These are phyloP conservation scores for Lepidopterella palustris DNA, from an alignment of 495 filamentous ascomycete species.

Conservation along the genomic window DNA sequence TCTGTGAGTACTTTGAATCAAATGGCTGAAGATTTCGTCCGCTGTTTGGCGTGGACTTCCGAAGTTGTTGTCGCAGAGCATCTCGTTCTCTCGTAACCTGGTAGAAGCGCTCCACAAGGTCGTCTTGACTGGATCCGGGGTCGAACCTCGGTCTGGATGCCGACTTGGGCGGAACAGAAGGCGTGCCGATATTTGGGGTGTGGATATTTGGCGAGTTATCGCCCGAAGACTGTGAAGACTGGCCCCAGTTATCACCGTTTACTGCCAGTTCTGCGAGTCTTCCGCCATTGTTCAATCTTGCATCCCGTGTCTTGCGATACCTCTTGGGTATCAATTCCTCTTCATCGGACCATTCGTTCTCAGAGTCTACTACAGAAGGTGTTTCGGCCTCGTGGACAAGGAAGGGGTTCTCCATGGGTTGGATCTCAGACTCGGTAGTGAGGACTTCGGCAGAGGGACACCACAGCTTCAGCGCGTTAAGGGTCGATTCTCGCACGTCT, in stretches of 20 bases:
- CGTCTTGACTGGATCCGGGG: conserved; percentile 23
- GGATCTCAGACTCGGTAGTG: not conserved
- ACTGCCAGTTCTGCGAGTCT: not conserved
- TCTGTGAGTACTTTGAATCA: conserved; percentile 10
- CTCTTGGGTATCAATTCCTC: conserved; percentile 25
- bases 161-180: conserved; percentile 23
- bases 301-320: conserved; percentile 13
- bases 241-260: conserved; percentile 1
- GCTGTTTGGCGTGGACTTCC: conserved; percentile 1
- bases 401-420: conserved; percentile 15
- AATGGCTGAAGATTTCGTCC: too few relatives aligned
- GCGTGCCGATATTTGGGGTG: conserved; percentile 1
- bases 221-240: conserved; percentile 9
- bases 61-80: conserved; percentile 21
- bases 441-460: conserved; percentile 28
- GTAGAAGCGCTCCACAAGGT: conserved; percentile 23
- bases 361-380: not conserved
- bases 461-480: conserved; percentile 22
- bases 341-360: conserved; percentile 19
- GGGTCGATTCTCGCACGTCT: conserved; percentile 25
- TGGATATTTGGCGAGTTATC: not conserved
- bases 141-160: conserved; percentile 22
- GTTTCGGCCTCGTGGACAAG: conserved; percentile 15
- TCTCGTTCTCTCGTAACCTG: conserved; percentile 26
- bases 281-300: conserved; percentile 1